Conservation (phyloP, 306 rosid species). For the Dalbergia cochinchinensis region DNA sequence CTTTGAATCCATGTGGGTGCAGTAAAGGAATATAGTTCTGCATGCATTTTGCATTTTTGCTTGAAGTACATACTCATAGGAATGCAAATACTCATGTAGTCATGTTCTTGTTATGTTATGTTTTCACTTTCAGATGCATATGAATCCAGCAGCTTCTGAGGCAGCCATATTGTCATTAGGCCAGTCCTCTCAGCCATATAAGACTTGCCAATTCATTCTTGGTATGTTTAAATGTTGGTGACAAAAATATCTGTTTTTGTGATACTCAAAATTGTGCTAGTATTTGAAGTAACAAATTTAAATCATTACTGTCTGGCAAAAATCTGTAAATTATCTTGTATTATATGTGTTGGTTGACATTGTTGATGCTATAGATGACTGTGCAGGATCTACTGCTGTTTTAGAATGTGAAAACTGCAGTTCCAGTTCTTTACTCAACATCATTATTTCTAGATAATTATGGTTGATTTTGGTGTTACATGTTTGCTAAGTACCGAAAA, state of each 20-base stretch:
- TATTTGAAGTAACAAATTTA: conserved; percentile 6
- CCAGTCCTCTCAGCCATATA: conserved; percentile 85
- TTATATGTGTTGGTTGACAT: conserved; percentile 6
- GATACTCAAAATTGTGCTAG: not conserved
- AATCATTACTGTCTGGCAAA: conserved; percentile 21
- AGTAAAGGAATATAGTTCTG: conserved; percentile 29
- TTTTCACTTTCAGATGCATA: conserved; percentile 72
- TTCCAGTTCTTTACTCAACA: conserved; percentile 1
- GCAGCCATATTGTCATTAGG: conserved; percentile 75
- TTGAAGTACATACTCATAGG: conserved; percentile 6
- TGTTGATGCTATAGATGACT: conserved; percentile 4
- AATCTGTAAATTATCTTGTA: conserved; percentile 5
- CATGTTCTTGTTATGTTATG: conserved; percentile 29
- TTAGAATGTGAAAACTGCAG: conserved; percentile 2
- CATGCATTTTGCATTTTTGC: conserved; percentile 21
- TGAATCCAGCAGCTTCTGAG: conserved; percentile 79
- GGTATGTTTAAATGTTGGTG: conserved; percentile 59
- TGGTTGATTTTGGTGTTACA: not conserved
- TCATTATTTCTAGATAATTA: conserved; percentile 18
- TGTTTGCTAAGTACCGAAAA: conserved; percentile 16
- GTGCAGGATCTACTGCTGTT: conserved; percentile 7
- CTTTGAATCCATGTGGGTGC: conserved; percentile 26
- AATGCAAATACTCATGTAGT: conserved; percentile 5
- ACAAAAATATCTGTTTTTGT: conserved; percentile 1
- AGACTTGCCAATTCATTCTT: conserved; percentile 87